Percentiles rank a stretch among this genome's conserved stretches.
Conservation (phyloP, 2,329 filamentous ascomycete genomes). For the Exophiala sideris region DNA sequence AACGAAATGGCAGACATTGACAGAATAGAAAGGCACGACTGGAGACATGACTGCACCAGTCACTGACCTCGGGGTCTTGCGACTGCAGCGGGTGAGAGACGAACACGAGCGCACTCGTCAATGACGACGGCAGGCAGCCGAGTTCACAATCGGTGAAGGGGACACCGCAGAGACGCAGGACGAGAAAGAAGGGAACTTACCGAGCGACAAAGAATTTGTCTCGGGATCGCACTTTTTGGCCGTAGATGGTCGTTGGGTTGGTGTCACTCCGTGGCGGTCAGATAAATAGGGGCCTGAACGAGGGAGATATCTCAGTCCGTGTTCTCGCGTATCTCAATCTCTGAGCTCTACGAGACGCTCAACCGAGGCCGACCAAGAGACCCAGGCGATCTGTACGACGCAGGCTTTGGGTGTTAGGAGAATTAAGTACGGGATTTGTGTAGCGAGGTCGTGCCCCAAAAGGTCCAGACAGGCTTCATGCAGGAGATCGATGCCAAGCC, state of each 20-base stretch:
- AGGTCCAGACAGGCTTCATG: slow-evolving; percentile 8
- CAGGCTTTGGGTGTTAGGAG: background rate
- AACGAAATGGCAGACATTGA: background rate
- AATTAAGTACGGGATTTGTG: slow-evolving; percentile 7
- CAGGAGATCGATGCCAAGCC: slow-evolving; percentile 16
- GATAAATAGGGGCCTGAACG: slow-evolving; percentile 9
- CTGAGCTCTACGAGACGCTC: background rate
- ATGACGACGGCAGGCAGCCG: slow-evolving; percentile 8
- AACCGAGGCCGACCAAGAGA: background rate
- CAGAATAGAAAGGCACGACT: background rate
- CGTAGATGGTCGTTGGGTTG: slow-evolving; percentile 6
- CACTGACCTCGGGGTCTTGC: slow-evolving; percentile 2
- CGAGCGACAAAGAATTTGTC: slow-evolving; percentile 26
- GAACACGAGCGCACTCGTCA: slow-evolving; percentile 6
- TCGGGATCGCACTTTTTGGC: slow-evolving; percentile 19
- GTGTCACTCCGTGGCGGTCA: slow-evolving; percentile 22
- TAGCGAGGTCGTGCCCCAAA: slow-evolving; percentile 10
- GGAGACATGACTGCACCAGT: slow-evolving; percentile 3
- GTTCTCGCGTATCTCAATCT: background rate
- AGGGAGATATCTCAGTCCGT: background rate
- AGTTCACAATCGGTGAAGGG: slow-evolving; percentile 13
- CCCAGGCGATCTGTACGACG: slow-evolving; percentile 3
- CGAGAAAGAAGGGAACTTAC: slow-evolving; percentile 18
- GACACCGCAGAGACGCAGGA: slow-evolving; percentile 7
- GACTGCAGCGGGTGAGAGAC: slow-evolving; percentile 1